Conservation (phyloP, 257 asterid genomes). For the Haberlea rhodopensis region DNA sequence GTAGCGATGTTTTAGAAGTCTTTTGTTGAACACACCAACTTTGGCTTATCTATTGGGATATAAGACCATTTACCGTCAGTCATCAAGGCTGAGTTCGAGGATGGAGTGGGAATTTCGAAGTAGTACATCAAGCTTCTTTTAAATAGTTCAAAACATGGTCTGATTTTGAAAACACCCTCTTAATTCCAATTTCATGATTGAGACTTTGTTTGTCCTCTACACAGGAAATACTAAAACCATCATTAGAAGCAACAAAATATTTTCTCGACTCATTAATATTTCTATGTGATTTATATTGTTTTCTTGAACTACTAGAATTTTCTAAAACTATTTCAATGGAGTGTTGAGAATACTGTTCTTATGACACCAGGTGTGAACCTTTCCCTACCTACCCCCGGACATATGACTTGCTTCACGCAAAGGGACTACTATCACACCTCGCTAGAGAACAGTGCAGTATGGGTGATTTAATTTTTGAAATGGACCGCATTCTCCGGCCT, state of each 20-base stretch:
- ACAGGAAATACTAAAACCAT: not conserved
- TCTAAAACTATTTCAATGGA: not conserved
- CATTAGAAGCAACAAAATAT: not conserved
- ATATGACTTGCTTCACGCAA: conserved; percentile 85
- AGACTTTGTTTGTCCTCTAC: not conserved
- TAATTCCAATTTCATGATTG: not conserved
- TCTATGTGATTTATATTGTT: not conserved
- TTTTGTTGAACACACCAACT: no score
- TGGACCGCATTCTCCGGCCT: conserved; percentile 93
- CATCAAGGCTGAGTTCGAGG: not conserved
- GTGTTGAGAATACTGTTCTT: conserved; percentile 14
- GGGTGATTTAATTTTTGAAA: conserved; percentile 61
- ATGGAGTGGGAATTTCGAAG: no score
- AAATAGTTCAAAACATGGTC: not conserved
- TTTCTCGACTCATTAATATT: not conserved
- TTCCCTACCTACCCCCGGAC: conserved; percentile 97
- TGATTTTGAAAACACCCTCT: not conserved
- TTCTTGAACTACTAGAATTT: not conserved
- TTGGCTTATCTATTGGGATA: not conserved
- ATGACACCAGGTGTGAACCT: conserved; percentile 80
- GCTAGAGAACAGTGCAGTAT: conserved; percentile 54
- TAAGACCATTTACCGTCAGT: not conserved
- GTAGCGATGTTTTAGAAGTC: not conserved
- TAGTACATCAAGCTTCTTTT: no score
- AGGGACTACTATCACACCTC: conserved; percentile 64